Evolutionary conservation across 1,139 yeast genomes (phyloP).

Genomic region (Suzukiozyma palmioleophila): DNA sequence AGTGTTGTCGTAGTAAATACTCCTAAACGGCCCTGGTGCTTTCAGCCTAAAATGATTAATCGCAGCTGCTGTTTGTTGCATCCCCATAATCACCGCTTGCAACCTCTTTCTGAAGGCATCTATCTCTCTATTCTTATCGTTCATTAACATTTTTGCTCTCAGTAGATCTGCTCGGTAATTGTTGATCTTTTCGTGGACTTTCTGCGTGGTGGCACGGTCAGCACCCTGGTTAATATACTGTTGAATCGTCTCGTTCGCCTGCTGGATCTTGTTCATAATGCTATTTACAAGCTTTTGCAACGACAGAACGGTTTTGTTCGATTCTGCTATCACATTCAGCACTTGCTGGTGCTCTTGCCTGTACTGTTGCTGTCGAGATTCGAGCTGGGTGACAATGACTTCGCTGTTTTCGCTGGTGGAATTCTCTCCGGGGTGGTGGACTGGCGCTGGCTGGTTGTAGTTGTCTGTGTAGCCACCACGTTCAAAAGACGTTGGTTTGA

Average conservation of each 20-base stretch:
- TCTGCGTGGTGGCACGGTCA: not conserved
- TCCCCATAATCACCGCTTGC: not conserved
- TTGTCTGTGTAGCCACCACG: too few species aligned
- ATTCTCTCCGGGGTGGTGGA: slow-evolving; percentile 18
- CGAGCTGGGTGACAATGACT: slow-evolving; percentile 5
- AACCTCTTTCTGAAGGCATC: not conserved
- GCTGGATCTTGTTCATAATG: not conserved
- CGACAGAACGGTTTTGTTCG: not conserved
- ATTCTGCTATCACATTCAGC: not conserved
- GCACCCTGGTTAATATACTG: not conserved
- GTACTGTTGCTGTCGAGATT: slow-evolving; percentile 3
- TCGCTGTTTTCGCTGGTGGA: not conserved
- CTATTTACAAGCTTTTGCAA: not conserved
- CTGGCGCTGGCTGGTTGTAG: slow-evolving; percentile 31
- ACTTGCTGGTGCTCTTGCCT: slow-evolving; percentile 5
- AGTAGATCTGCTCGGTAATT: slow-evolving; percentile 4
- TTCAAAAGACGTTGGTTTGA: slow-evolving; percentile 19
- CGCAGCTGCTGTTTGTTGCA: not conserved
- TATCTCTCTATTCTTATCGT: not conserved
- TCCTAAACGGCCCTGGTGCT: not conserved
- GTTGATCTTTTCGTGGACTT: slow-evolving; percentile 4
- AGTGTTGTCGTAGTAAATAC: not conserved
- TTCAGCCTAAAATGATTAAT: not conserved
- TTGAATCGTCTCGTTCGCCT: not conserved
- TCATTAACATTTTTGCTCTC: not conserved